Evolutionary conservation across 768 basidiomycete genomes (phyloP), one percentile per base, ranked within the genome.

Genomic region (Lactifluus hygrophoroides): DNA sequence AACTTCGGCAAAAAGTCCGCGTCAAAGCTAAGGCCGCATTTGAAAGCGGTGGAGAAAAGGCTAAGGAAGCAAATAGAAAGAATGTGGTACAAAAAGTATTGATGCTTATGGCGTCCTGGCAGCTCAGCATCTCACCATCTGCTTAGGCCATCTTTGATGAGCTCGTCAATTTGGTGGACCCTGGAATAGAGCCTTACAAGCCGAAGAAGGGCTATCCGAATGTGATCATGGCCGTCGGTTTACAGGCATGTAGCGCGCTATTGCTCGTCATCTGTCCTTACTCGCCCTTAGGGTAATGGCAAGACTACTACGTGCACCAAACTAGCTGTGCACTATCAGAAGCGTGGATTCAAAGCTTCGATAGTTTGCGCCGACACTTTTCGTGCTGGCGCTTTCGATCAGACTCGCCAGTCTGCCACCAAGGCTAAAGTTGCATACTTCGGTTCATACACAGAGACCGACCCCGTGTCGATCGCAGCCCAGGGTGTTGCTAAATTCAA

Each of bases 231-330:
- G 92, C 92, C 37, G 94, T 97, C 60, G 94, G 94, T 71, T 81
- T 97, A 42, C 94, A 96, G 80, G 92, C 90, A 65, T 21, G 43
- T 48, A 16, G 21, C 60, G 79, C 68, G 16, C 46, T 28, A 48
- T 56, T 25, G 51, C 13, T 46, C 19, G 47, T 19, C 13, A 17
- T 37, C 27, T 49, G 16, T 34, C 46, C 54, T 16, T 45, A 54
- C 56, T 28, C 65, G n/a, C 48, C 38, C 45, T 32, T 65, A 95
- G 91, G 94, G 94, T 50, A 96, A 95, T 53, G 96, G 96, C 43
- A 99, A 99, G 78, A 99, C 96, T 5, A 99, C 96, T 21, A 97
- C 95, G 40, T 99, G 96, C 73, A 99, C 96, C 10, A 99, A 98
- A 68, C 85, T 99, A 40, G 96, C 96, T 0, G 95, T 95, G 1